These are phyloP conservation scores for Apiospora arundinis DNA, from an alignment of 2,329 filamentous ascomycete genomes.

Conservation along the genomic window DNA sequence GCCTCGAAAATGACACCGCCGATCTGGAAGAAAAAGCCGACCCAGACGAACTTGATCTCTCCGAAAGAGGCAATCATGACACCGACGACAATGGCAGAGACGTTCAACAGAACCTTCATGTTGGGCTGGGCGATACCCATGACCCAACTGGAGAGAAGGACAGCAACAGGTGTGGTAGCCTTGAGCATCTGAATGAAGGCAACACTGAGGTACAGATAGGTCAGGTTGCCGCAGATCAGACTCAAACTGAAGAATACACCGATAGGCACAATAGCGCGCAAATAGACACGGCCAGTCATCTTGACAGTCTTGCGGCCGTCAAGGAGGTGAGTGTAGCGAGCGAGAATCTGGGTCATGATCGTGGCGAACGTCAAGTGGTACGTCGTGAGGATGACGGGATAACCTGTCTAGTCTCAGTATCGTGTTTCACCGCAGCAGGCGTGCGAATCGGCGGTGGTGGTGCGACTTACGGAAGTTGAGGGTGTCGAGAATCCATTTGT, in stretches of 20 bases:
- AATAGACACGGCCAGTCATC: constrained; percentile 94
- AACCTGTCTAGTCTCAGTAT: constrained; percentile 54
- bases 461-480: constrained; percentile 75
- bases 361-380: constrained; percentile 96
- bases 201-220: constrained; percentile 93
- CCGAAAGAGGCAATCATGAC: constrained; percentile 93
- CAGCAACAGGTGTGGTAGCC: constrained; percentile 94
- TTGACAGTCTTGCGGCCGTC: constrained; percentile 96
- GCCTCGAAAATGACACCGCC: constrained; percentile 83
- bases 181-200: constrained; percentile 99
- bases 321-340: constrained; percentile 85
- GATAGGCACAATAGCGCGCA: constrained; percentile 92
- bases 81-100: constrained; percentile 92
- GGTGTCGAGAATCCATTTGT: constrained; percentile 96
- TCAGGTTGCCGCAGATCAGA: constrained; percentile 94
- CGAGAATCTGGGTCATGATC: constrained; percentile 91
- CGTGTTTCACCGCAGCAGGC: constrained; percentile 35
- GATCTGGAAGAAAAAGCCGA: constrained; percentile 80
- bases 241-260: constrained; percentile 95
- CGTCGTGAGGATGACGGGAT: constrained; percentile 86
- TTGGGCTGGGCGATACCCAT: constrained; percentile 86
- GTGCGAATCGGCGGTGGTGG: constrained; percentile 5
- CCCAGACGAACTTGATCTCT: constrained; percentile 90
- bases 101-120: constrained; percentile 87
- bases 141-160: constrained; percentile 87